Evolutionary conservation across 2,329 filamentous ascomycete species (phyloP).

Genomic region (Geosmithia morbida): DNA sequence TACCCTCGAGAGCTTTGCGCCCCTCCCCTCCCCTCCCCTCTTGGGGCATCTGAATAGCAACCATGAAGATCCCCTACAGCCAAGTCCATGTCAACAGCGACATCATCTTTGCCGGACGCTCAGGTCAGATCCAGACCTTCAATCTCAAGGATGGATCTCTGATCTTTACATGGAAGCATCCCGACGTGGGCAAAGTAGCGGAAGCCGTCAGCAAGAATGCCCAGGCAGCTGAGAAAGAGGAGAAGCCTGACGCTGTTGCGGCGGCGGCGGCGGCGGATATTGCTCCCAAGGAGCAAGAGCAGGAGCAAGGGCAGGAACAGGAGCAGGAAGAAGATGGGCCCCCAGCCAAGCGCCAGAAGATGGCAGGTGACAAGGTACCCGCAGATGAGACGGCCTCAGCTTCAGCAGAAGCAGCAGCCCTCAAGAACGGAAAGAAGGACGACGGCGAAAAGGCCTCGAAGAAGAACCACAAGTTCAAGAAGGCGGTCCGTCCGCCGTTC

Average conservation of each 20-base stretch:
- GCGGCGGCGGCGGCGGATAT: background rate
- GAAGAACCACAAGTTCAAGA: slow-evolving; percentile 8
- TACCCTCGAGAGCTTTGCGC: background rate
- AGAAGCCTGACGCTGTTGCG: slow-evolving; percentile 2
- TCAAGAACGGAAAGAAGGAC: slow-evolving; percentile 1
- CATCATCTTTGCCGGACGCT: slow-evolving; percentile 59
- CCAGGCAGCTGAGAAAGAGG: slow-evolving; percentile 4
- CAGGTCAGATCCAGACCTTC: slow-evolving; percentile 57
- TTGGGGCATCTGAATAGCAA: too few relatives aligned
- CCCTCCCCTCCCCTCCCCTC: background rate
- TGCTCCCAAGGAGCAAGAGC: background rate
- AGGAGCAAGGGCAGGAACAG: slow-evolving; percentile 4
- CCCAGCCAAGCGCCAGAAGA: slow-evolving; percentile 20
- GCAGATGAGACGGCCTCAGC: slow-evolving; percentile 7
- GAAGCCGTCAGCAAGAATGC: slow-evolving; percentile 11
- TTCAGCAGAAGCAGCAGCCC: background rate
- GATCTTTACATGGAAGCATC: slow-evolving; percentile 47
- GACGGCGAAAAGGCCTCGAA: slow-evolving; percentile 10
- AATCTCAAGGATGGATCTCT: slow-evolving; percentile 39
- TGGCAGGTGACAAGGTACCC: slow-evolving; percentile 8
- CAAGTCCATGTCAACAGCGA: slow-evolving; percentile 39
- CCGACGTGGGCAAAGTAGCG: slow-evolving; percentile 20
- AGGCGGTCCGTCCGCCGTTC: slow-evolving; percentile 6
- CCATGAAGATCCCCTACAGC: slow-evolving; percentile 47
- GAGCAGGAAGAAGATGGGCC: slow-evolving; percentile 11